Base-by-base conservation (phyloP, 805 yeast species). In the Kodamaea kakaduensis region DNA sequence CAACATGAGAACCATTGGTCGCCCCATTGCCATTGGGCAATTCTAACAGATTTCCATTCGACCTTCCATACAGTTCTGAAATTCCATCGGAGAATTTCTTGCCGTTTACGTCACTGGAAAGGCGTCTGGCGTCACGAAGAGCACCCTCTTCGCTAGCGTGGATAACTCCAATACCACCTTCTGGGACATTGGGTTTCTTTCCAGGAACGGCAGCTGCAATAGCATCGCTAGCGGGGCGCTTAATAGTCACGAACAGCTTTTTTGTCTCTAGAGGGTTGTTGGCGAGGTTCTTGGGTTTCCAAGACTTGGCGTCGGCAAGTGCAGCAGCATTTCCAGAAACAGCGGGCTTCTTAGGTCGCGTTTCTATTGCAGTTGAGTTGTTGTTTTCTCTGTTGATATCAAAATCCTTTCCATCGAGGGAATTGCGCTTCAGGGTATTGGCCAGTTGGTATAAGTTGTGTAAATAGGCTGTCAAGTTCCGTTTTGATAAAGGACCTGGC, bases 401-500 rank as follows among this genome's bases (percentile, higher is more conserved):
- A 28, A 37, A 32, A 16, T 32, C 38, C 10, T 17, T 31, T 3
- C 37, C 48, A 20, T 71, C 77, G 5, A 66, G 14, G 1, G 77
- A 71, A 31, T 58, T 62, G 42, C 74, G 54, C 43, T 65, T 72
- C 4, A 73, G 61, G 15, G 42, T 49, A 35, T 40, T 44, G 18
- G 60, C 54, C 15, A 59, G 51, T 27, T 65, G 66, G 47, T 81
- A 81, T 31, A 82, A 56, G 25, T 74, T 69, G 56, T 81, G 88
- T 50, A 82, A 65, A 51, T 81, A 82, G 8, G 80, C 71, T 2
- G 86, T 76, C 47, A 82, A 71, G 50, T 81, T 81, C 48, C 84
- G 64, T 52, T 78, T 81, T 9, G 83, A 69, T 39, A 82, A 64
- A 1, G 90, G 90, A 8, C 89, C 89, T 1, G 90, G 90, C 40